Percentiles rank a stretch among this genome's conserved stretches.
Evolutionary conservation across 169 alveolate species (phyloP).

Genomic region (Eimeria necatrix): DNA sequence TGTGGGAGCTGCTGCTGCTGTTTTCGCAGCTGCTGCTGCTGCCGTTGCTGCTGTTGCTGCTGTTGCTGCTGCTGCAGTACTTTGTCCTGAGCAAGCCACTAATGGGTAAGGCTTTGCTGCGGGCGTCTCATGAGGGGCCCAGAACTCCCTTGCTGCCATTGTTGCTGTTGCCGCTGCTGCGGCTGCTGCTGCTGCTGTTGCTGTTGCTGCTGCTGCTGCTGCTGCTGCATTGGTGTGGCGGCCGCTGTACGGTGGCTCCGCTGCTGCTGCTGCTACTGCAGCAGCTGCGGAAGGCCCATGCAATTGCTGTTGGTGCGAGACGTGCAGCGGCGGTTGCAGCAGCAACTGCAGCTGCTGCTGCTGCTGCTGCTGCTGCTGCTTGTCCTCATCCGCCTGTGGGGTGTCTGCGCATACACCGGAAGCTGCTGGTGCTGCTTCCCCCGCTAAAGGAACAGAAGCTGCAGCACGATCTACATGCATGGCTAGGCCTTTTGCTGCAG

Average conservation of each 20-base stretch:
- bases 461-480: constrained; percentile 30
- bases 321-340: constrained; percentile 20
- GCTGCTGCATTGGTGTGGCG: neutral
- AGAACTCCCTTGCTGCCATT: neutral
- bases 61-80: neutral
- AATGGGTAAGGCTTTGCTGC: neutral
- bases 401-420: neutral
- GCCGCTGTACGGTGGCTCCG: neutral
- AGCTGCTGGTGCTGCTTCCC: constrained; percentile 30
- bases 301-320: neutral
- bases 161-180: constrained; percentile 37
- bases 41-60: neutral
- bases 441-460: neutral
- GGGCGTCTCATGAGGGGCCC: neutral
- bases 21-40: neutral
- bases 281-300: constrained; percentile 4
- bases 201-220: constrained; percentile 29
- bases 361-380: neutral
- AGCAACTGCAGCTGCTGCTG: constrained; percentile 30
- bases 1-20: too few species aligned
- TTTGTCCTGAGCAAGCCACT: neutral
- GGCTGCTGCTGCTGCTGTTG: constrained; percentile 10
- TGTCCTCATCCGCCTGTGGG: constrained; percentile 12
- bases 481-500: constrained; percentile 15
- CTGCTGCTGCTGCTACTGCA: constrained; percentile 33